Evolutionary conservation across 371 early-diverging fungal genomes (phyloP), one percentile per base, ranked within the genome.

Genomic region (Mucor piriformis): DNA sequence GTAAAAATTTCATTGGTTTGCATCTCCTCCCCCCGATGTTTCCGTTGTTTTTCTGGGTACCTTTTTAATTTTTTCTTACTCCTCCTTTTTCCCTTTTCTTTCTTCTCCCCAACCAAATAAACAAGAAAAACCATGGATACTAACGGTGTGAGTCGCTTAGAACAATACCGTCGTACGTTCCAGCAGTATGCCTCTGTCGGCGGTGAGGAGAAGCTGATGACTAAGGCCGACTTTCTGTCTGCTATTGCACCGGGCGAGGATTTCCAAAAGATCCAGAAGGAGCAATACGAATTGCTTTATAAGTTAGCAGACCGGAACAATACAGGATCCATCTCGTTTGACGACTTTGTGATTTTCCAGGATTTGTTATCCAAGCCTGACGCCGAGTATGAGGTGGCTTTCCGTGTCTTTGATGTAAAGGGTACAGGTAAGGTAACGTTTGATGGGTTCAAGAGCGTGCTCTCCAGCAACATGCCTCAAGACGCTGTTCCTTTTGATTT

Each of bases 311-410:
- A 94, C 69, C 73, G 77, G 34, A 68, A 72, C 16, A 66, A 72
- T 21, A 76, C 79, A n/a, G 92, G 91, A 4, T 53, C 70, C 32
- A 63, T 94, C 18, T 84, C 91, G 8, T 77, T 84, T 49, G 79
- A 86, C 24, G 92, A 93, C 63, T 95, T 92, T 71, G 72, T 88
- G 20, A 77, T 83, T 54, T 92, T 95, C 61, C 84, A 92, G 61
- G 76, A 83, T 61, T 60, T 92, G 54, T 71, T 95, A 32, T 75
- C 85, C 25, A 84, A 81, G 42, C 87, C 93, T 23, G 91, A 92
- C 68, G 94, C 93, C 15, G 93, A 92, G 58, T 91, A 86, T 60
- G 86, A 91, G 66, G 82, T 95, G 40, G 89, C 91, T 15, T 92
- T 91, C 71, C 82, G 85, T 21, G 70, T 90, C 43, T 89, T 90